Base-by-base conservation (phyloP, 371 early-diverging fungal species). In the Caulochytrium protostelioides region DNA sequence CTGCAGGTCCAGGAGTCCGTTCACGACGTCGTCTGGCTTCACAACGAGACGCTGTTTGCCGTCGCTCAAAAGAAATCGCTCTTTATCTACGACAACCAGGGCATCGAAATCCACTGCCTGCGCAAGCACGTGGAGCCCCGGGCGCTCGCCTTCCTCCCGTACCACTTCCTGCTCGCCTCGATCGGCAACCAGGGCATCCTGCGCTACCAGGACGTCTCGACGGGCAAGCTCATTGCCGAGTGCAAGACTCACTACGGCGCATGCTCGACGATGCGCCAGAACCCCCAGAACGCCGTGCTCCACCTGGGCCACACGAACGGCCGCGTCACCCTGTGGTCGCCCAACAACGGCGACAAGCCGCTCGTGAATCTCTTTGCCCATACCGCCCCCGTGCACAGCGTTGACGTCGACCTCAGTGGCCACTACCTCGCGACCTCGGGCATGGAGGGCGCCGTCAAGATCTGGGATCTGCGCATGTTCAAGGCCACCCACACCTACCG, bases 21-120 rank as follows among this genome's bases (percentile, higher is more conserved):
- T 1, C 74, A 85, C 14, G 94, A 85, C 59, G 89, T 90, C 24
- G 66, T 75, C 32, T 85, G 83, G 81, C 72, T 95, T 18, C 92
- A 98, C 52, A 89, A 92, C 56, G 86, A 94, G 57, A 79, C 71
- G n/a, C 60, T 92, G 69, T 81, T 89, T 54, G 98, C 98, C 3
- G 83, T 78, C 10, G 97, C 97, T 15, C 97, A 99, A 65, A 85
- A 84, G 54, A 76, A 85, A 54, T 74, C 78, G 46, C 83, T 83
- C 0, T 99, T 80, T 44, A 85, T 97, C 35, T 99, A 99, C 54
- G 91, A 97, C 58, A 66, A 76, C 38, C 65, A 67, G 4, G 98
- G 99, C 17, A 53, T 77, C 14, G 99, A 99, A 57, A 52, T 97
- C 19, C 98, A 99, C 55, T 79, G 82, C 31, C 46, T 97, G 42